phyloP scores from a whole-genome alignment of 495 filamentous ascomycete species.

The Podospora pseudocomata region DNA sequence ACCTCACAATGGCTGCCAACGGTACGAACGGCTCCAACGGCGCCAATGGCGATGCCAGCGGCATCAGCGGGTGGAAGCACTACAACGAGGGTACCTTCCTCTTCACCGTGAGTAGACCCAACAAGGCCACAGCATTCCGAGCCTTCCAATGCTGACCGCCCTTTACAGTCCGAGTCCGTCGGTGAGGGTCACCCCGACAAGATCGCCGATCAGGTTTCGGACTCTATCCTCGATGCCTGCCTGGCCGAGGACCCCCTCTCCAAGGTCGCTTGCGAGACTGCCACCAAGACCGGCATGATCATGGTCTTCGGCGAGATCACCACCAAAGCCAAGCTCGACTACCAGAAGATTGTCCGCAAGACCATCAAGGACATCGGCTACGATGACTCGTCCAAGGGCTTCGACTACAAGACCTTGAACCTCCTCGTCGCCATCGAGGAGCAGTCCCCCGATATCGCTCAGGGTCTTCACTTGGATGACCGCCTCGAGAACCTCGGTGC shows the following conservation, averaged over 20 bases:
- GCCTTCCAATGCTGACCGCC: constrained; percentile 20
- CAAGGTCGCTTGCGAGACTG: constrained; percentile 98
- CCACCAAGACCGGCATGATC: constrained; percentile 99
- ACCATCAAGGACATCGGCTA: constrained; percentile 99
- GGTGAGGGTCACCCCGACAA: constrained; percentile 98
- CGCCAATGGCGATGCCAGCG: constrained; percentile 26
- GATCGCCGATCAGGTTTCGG: constrained; percentile 97
- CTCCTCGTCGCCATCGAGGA: constrained; percentile 98
- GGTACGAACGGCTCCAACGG: constrained; percentile 43
- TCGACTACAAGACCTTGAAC: constrained; percentile 99
- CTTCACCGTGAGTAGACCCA: constrained; percentile 67
- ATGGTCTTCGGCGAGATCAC: constrained; percentile 99
- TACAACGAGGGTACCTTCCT: constrained; percentile 76
- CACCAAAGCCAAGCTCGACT: constrained; percentile 91
- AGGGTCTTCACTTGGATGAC: constrained; percentile 95
- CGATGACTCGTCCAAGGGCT: constrained; percentile 93
- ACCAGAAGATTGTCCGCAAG: constrained; percentile 93
- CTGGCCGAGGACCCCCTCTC: constrained; percentile 89
- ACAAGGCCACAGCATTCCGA: not conserved
- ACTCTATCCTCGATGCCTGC: constrained; percentile 98
- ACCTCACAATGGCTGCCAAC: constrained; percentile 60
- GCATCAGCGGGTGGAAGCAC: constrained; percentile 44
- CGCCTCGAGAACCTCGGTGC: constrained; percentile 96
- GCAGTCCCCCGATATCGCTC: constrained; percentile 97
- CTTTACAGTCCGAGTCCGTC: constrained; percentile 79